Base-by-base conservation (phyloP, 805 yeast genomes). In the Nakazawaea sp. region DNA sequence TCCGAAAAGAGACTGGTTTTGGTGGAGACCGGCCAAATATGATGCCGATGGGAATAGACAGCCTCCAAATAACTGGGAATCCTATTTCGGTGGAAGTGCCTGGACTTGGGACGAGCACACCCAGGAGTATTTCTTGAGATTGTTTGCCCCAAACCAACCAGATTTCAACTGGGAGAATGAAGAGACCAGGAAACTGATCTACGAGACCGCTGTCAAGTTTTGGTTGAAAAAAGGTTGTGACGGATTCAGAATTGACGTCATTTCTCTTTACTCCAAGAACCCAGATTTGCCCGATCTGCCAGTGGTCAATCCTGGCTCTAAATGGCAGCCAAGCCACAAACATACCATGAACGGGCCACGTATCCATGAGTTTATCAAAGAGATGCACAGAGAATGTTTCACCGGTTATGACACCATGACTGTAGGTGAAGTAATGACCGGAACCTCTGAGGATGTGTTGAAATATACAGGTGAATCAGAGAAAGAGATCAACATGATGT, bases 141-240 rank as follows among this genome's bases (percentile, higher is more conserved):
- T 74, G 40, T 75, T 72, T 55, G 77, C 78, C 12, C 55, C 54
- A 33, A 50, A 67, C 20, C 81, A 75, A 54, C 81, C 80, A 11
- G 81, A 75, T 48, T 59, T 75, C 48, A 75, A 75, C 55, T 75
- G 81, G 81, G 80, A 75, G 45, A 72, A 65, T 48, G 64, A 54
- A 40, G 68, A 54, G 46, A 55, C 51, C 21, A 42, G 62, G n/a
- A 46, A 43, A 11, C 61, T 61, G 24, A 43, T 74, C 38, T 70
- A 70, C 54, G 59, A 69, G 29, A 51, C 61, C 18, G 75, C 78
- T 9, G 54, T 72, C 44, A 58, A 57, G 27, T 75, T 64, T 53
- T 75, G 81, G 81, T 66, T 66, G 40, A 65, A 69, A 34, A 64
- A 66, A 44, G 81, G 80, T 20, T 63, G 70, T 20, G 77, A 72